phyloP scores from a whole-genome alignment of 768 basidiomycete species.

The Podaxis pistillaris region DNA sequence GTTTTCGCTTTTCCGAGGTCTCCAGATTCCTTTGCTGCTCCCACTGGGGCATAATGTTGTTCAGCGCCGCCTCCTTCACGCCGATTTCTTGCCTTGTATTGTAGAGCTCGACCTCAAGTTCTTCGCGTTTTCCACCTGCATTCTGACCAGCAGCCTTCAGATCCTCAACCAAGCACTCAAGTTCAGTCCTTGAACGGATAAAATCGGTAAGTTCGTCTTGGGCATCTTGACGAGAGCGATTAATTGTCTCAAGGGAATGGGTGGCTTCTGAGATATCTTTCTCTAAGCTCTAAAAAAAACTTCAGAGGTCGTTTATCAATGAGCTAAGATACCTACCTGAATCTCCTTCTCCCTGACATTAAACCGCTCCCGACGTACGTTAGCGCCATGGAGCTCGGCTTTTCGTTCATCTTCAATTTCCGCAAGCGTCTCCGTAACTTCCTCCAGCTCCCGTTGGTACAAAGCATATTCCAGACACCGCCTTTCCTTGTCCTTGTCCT shows the following conservation, averaged over 20 bases:
- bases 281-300: slow-evolving; percentile 59
- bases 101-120: slow-evolving; percentile 63
- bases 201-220: slow-evolving; percentile 87
- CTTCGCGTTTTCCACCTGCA: slow-evolving; percentile 62
- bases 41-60: slow-evolving; percentile 70
- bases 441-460: slow-evolving; percentile 87
- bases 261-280: slow-evolving; percentile 66
- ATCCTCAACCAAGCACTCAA: slow-evolving; percentile 82
- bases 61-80: slow-evolving; percentile 60
- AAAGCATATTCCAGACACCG: slow-evolving; percentile 94
- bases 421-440: slow-evolving; percentile 82
- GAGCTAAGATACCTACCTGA: slow-evolving; percentile 48
- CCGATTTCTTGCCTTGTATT: slow-evolving; percentile 58
- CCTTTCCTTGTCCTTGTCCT: slow-evolving; percentile 92
- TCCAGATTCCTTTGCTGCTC: slow-evolving; percentile 52
- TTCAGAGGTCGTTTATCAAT: not conserved
- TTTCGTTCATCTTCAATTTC: slow-evolving; percentile 83
- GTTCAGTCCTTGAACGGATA: slow-evolving; percentile 78
- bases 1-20: slow-evolving; percentile 54
- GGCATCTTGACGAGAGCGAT: slow-evolving; percentile 68
- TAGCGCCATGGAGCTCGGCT: slow-evolving; percentile 81
- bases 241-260: slow-evolving; percentile 69
- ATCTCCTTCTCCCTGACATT: slow-evolving; percentile 83
- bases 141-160: slow-evolving; percentile 63
- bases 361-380: slow-evolving; percentile 78